phyloP scores from a whole-genome alignment of 2,329 filamentous ascomycete species.

The Neopestalotiopsis sp. region DNA sequence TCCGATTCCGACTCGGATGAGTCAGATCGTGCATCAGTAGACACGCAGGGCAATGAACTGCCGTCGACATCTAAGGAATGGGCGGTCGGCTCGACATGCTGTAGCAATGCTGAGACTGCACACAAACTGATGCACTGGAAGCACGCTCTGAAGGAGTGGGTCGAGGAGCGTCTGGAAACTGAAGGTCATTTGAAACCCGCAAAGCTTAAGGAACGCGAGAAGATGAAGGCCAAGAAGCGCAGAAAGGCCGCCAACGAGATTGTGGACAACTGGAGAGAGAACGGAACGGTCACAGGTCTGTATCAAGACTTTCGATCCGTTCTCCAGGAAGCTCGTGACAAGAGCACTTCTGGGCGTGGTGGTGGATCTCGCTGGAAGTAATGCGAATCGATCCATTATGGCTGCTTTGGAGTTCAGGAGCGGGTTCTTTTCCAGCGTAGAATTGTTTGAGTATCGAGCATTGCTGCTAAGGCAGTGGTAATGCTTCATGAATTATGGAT shows the following conservation, averaged over 20 bases:
- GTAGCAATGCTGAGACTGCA: constrained; percentile 65
- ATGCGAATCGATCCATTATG: not conserved
- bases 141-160: constrained; percentile 73
- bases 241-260: constrained; percentile 66
- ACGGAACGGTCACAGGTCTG: constrained; percentile 63
- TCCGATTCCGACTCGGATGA: constrained; percentile 32
- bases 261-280: constrained; percentile 66
- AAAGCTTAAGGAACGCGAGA: constrained; percentile 65
- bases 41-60: constrained; percentile 44
- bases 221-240: constrained; percentile 63
- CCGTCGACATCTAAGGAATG: constrained; percentile 44
- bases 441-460: too few relatives aligned
- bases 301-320: constrained; percentile 70
- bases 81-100: constrained; percentile 45
- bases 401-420: too few relatives aligned
- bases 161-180: constrained; percentile 63
- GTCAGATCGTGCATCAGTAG: constrained; percentile 41
- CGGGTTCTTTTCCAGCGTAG: too few relatives aligned
- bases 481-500: not conserved
- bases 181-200: constrained; percentile 62
- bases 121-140: constrained; percentile 80
- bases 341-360: constrained; percentile 36
- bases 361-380: constrained; percentile 21
- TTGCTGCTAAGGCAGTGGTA: not conserved
- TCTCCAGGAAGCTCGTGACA: constrained; percentile 61